phyloP scores from a whole-genome alignment of 495 filamentous ascomycete genomes.

The Xanthoparmelia taractica region DNA sequence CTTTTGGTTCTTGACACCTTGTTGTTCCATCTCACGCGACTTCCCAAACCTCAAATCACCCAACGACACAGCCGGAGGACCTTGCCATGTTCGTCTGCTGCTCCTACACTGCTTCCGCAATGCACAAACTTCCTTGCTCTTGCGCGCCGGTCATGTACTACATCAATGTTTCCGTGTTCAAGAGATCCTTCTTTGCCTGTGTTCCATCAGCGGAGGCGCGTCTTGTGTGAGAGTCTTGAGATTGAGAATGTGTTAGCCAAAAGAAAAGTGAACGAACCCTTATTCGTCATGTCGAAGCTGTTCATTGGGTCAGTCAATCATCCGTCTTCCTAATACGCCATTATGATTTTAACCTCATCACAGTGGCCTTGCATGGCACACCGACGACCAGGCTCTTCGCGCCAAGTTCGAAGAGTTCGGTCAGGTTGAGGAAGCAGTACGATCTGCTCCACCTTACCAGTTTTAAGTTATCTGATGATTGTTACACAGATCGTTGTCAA shows the following conservation, averaged over 20 bases:
- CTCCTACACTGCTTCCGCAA: conserved; percentile 23
- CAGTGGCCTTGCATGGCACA: conserved; percentile 97
- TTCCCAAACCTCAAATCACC: conserved; percentile 15
- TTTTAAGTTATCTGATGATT: conserved; percentile 22
- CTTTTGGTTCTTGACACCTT: not conserved
- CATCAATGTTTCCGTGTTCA: conserved; percentile 26
- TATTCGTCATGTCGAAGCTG: conserved; percentile 66
- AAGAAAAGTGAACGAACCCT: conserved; percentile 21
- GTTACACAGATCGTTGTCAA: conserved; percentile 79
- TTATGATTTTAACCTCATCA: conserved; percentile 15
- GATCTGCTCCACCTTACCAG: conserved; percentile 32
- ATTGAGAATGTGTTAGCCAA: conserved; percentile 32
- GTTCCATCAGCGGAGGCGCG: conserved; percentile 27
- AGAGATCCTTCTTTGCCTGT: conserved; percentile 26
- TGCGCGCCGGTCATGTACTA: conserved; percentile 26
- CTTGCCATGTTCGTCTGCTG: conserved; percentile 29
- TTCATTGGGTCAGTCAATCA: conserved; percentile 70
- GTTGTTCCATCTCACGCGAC: not conserved
- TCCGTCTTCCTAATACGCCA: conserved; percentile 9
- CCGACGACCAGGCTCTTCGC: conserved; percentile 73
- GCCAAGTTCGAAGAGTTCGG: conserved; percentile 87
- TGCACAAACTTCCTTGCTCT: conserved; percentile 22
- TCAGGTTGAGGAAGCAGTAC: conserved; percentile 83
- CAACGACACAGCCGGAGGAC: conserved; percentile 15
- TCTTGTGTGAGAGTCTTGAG: conserved; percentile 34